Evolutionary conservation across 441 rosid species (phyloP).

Genomic region (Gossypium armourianum): DNA sequence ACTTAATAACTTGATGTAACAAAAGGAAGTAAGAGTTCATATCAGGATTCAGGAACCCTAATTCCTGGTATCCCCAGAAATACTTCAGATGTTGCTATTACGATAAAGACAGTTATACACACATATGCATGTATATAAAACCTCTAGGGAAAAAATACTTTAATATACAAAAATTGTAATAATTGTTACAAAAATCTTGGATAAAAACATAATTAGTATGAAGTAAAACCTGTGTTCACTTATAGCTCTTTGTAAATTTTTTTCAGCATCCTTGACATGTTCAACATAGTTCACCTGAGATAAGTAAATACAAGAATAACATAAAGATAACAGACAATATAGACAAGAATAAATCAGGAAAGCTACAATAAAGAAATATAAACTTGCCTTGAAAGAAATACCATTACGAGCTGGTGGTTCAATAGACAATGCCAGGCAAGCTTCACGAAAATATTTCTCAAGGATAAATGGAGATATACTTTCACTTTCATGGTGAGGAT

Average conservation of each 20-base stretch:
- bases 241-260: conserved; percentile 56
- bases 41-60: not conserved
- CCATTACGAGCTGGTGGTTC: conserved; percentile 38
- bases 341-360: conserved; percentile 15
- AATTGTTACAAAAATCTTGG: not conserved
- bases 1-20: not conserved
- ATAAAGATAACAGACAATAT: conserved; percentile 1
- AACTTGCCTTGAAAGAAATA: conserved; percentile 48
- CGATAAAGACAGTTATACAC: not conserved
- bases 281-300: conserved; percentile 78
- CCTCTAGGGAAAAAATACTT: not conserved
- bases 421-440: conserved; percentile 56
- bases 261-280: conserved; percentile 60
- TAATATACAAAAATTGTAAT: not conserved
- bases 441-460: conserved; percentile 76
- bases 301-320: conserved; percentile 12
- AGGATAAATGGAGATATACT: conserved; percentile 58
- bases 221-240: conserved; percentile 62
- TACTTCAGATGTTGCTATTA: not conserved
- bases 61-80: not conserved
- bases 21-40: not conserved
- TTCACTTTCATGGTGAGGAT: conserved; percentile 49
- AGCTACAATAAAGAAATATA: conserved; percentile 12
- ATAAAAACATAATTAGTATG: conserved; percentile 5
- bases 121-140: not conserved